phyloP scores from a whole-genome alignment of 2,329 filamentous ascomycete species.

The Aspergillus fumigatiaffinis region DNA sequence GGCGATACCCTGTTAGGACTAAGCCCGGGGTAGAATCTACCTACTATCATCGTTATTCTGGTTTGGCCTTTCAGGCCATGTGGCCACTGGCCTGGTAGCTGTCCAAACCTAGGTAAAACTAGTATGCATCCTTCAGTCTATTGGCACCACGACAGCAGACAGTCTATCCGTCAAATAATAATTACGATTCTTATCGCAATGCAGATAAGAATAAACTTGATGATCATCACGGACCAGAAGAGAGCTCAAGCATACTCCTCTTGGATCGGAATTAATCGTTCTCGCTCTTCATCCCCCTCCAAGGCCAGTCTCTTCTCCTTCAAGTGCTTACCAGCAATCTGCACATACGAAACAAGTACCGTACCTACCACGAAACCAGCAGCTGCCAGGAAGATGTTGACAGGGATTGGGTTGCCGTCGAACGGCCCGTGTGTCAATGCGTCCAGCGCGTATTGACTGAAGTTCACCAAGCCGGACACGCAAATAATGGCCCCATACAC shows the following conservation, averaged over 20 bases:
- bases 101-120: not conserved
- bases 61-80: too few relatives aligned
- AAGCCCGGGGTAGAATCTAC: too few relatives aligned
- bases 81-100: too few relatives aligned
- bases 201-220: not conserved
- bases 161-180: not conserved
- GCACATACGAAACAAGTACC: slow-evolving; percentile 64
- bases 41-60: too few relatives aligned
- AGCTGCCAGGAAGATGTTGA: slow-evolving; percentile 66
- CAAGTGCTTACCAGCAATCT: slow-evolving; percentile 16
- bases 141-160: too few relatives aligned
- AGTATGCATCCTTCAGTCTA: too few relatives aligned
- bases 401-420: slow-evolving; percentile 67
- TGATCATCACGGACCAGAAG: not conserved
- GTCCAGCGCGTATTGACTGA: slow-evolving; percentile 76
- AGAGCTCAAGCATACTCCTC: slow-evolving; percentile 14
- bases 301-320: slow-evolving; percentile 7
- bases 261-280: slow-evolving; percentile 23
- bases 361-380: slow-evolving; percentile 63
- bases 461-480: slow-evolving; percentile 76
- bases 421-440: slow-evolving; percentile 71
- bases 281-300: slow-evolving; percentile 21
- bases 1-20: not conserved
- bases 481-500: slow-evolving; percentile 91
- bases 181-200: not conserved